Percentiles rank a stretch among this genome's conserved stretches.
phyloP scores from a whole-genome alignment of 305 asterid species.

The Fraxinus greggii region DNA sequence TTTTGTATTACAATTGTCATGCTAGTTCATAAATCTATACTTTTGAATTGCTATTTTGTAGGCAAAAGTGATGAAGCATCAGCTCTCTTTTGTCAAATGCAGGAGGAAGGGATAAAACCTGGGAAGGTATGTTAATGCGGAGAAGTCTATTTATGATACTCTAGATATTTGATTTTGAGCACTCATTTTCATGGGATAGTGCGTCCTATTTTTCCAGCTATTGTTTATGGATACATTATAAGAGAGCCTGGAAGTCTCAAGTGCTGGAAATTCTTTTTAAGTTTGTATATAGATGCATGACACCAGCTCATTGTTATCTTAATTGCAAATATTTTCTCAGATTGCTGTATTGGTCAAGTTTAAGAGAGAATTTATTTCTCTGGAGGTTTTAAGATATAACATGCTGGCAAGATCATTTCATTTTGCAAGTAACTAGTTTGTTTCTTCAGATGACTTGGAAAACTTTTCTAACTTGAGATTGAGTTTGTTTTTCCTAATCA shows the following conservation, averaged over 20 bases:
- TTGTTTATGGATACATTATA: not conserved
- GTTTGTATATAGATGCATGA: not conserved
- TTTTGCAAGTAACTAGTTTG: not conserved
- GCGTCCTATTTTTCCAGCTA: not conserved
- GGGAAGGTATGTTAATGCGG: constrained; percentile 57
- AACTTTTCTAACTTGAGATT: not conserved
- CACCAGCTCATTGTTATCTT: not conserved
- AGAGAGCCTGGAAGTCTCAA: not conserved
- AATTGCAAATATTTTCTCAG: not conserved
- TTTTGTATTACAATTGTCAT: constrained; percentile 13
- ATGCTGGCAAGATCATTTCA: not conserved
- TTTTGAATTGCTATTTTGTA: constrained; percentile 31
- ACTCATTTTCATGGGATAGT: not conserved
- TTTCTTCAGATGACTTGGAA: not conserved
- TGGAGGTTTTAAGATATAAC: not conserved
- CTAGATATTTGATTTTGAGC: not conserved
- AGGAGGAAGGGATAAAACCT: constrained; percentile 78
- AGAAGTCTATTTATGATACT: not conserved
- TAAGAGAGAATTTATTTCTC: not conserved
- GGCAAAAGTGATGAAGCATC: constrained; percentile 78
- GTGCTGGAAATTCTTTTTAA: not conserved
- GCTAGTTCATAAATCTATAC: not conserved
- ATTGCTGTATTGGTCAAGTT: not conserved
- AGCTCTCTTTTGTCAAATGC: constrained; percentile 69
- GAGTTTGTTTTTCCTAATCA: not conserved